These are phyloP conservation scores for Phalaenopsis hybrid DNA, from an alignment of 116 monocot genomes.

Conservation along the genomic window DNA sequence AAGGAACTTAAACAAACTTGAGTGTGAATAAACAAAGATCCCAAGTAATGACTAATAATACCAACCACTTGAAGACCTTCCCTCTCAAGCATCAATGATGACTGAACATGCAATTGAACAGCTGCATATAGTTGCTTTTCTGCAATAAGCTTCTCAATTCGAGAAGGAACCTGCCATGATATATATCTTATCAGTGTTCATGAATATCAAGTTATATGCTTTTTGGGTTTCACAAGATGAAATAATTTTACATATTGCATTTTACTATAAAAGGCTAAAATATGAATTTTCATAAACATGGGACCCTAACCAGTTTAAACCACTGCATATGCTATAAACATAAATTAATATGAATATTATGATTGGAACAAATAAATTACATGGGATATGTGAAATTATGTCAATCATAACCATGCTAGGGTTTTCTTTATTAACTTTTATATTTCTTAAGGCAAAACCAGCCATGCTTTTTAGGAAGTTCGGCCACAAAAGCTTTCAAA, in stretches of 20 bases:
- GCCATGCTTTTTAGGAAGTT: neutral
- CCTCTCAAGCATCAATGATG: conserved; percentile 81
- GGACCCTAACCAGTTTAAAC: neutral
- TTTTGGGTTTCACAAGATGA: neutral
- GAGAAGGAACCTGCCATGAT: conserved; percentile 72
- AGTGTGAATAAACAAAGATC: neutral
- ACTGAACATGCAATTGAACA: conserved; percentile 94
- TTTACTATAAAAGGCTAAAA: neutral
- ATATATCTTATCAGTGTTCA: neutral
- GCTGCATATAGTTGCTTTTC: conserved; percentile 95
- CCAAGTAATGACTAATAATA: conserved; percentile 5
- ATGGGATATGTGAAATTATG: neutral
- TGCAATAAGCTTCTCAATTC: conserved; percentile 84
- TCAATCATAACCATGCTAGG: neutral
- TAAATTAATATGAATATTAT: neutral
- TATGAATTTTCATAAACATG: neutral
- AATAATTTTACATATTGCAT: neutral
- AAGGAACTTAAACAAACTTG: neutral
- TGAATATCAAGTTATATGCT: neutral
- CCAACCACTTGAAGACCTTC: conserved; percentile 99
- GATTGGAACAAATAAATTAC: neutral
- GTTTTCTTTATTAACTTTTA: neutral
- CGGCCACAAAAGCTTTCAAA: neutral
- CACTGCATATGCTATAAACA: neutral
- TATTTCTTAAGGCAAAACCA: neutral